Base-by-base conservation (phyloP, 257 asterid genomes). In the Prunella vulgaris region DNA sequence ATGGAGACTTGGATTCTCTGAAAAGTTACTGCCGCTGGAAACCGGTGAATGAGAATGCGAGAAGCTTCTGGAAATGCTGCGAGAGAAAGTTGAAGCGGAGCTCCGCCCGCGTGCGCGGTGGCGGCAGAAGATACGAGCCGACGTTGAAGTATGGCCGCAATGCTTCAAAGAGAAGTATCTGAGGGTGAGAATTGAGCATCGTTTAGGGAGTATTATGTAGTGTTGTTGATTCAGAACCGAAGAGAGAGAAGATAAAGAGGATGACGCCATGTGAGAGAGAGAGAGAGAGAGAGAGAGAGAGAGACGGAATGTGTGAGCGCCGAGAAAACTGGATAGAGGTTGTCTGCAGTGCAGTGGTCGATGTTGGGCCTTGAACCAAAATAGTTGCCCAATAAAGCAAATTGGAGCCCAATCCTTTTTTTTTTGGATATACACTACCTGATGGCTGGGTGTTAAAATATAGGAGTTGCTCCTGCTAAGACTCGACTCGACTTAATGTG, bases 211-310 rank as follows among this genome's bases (percentile, higher is more conserved):
- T 42, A 75, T 78, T 68, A 82, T 68, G 78, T 82, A 80, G 74
- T 81, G 84, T 4, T 82, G 95, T 69, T 87, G 95, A 67, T 77
- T 81, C 38, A 87, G 74, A 58, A 86, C 78, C 40, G 88, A 76
- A 46, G 95, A 87, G 53, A 91, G 82, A 37, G 95, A 82, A 48
- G 81, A 59, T 4, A 85, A 82, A 46, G 90, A 77, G 24, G 91
- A 70, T 32, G 90, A 77, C 79, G 93, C 93, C 93, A 86, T 80
- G 78, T 25, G 74, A 61, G 21, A 6, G 30, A 14, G 44, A 58
- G 33, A 61, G n/a, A n/a, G 33, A 12, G 44, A 17, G 6, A n/a
- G n/a, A n/a, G 38, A 32, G 7, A 32, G 38, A 32, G 38, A 32
- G 38, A 30, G 3, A 20, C 25, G 14, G 59, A 52, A 17, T 54